Evolutionary conservation across 2,329 filamentous ascomycete genomes (phyloP), one percentile per base, ranked within the genome.

Genomic region (Beauveria rudraprayagi): DNA sequence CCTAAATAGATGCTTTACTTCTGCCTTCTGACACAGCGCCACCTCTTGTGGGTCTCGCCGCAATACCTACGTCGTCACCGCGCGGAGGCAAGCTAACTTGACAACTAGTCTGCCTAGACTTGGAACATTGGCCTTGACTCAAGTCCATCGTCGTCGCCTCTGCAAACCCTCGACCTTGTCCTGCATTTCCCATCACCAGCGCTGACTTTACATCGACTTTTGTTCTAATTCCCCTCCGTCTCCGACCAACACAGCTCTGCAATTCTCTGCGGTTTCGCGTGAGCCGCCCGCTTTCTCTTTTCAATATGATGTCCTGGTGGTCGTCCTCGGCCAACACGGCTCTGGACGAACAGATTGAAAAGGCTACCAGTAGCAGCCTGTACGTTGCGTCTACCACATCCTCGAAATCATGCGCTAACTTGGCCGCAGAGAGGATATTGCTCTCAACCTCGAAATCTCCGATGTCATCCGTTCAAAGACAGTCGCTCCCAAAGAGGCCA

Each of bases 381-480:
- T 96, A 84, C 65, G 87, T 34, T 19, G 4, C 56, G 19, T 7
- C 37, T 3, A 7, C 3, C 5, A 1, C 5, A 1, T 40, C n/a
- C 24, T 50, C 10, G n/a, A 10, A n/a, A 5, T n/a, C 9, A 43
- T 22, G n/a, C 22, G 47, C 48, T 65, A 51, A 63, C 44, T 6
- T 17, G 9, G 0, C 19, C 26, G 10, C 53, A 95, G 91, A 67
- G 92, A 99, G 77, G 93, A 99, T 71, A 97, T 99, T 73, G 89
- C 94, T 46, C 85, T 97, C 67, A 97, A 97, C 73, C 87, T 99
- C 70, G 94, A 99, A 76, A 97, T 99, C 69, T 97, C 93, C 74
- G 94, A 99, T 78, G 81, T 96, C 68, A 97, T 99, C 75, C 86
- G 94, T 69, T 97, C 92, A 70, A 97, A 97, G 80, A 96, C 92